phyloP scores from a whole-genome alignment of 257 asterid species.

The Eustoma russellianum region DNA sequence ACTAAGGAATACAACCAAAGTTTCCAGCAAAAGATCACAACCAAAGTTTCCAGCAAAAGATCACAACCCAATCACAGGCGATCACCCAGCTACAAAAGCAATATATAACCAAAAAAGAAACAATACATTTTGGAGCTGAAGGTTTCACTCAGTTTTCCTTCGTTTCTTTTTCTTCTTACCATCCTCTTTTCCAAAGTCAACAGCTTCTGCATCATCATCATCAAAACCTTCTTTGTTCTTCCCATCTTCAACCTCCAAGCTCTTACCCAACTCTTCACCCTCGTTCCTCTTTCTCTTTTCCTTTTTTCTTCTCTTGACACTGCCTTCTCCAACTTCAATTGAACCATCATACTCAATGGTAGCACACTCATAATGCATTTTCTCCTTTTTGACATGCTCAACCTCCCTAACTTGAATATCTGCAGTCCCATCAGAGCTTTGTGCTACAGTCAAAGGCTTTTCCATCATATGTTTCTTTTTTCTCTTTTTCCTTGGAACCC shows the following conservation, averaged over 20 bases:
- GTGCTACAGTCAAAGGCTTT: background rate
- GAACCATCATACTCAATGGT: too few relatives aligned
- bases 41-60: too few relatives aligned
- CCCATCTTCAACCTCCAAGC: too few relatives aligned
- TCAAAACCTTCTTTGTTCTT: slow-evolving; percentile 17
- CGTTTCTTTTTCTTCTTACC: slow-evolving; percentile 24
- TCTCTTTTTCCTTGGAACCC: background rate
- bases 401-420: background rate
- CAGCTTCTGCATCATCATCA: slow-evolving; percentile 12
- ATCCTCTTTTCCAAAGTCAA: slow-evolving; percentile 9
- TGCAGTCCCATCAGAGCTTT: background rate
- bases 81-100: background rate
- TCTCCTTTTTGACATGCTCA: slow-evolving; percentile 2
- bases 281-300: slow-evolving; percentile 13
- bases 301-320: slow-evolving; percentile 7
- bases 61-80: background rate
- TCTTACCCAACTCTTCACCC: slow-evolving; percentile 8
- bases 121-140: background rate
- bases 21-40: background rate
- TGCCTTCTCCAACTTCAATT: slow-evolving; percentile 4
- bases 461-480: background rate
- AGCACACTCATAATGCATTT: too few relatives aligned
- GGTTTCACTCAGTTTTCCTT: slow-evolving; percentile 6
- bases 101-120: background rate
- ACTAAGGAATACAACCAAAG: background rate